phyloP scores from a whole-genome alignment of 1,284 basidiomycete species.

The Lentinula novae-zelandiae region DNA sequence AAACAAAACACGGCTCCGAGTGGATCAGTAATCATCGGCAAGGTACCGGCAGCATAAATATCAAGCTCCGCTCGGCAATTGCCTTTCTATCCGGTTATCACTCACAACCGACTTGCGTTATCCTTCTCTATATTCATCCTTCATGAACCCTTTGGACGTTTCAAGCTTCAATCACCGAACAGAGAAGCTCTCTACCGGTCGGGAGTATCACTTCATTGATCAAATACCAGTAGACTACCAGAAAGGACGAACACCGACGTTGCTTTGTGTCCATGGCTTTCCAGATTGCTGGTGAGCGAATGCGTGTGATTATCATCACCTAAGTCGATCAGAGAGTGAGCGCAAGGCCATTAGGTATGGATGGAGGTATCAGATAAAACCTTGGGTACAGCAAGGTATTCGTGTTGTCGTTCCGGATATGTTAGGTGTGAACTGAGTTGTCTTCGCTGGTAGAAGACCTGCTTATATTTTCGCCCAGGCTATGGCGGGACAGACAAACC shows the following conservation, averaged over 20 bases:
- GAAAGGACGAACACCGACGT: constrained; percentile 36
- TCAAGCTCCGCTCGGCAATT: background rate
- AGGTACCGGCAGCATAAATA: background rate
- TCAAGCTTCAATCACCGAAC: constrained; percentile 49
- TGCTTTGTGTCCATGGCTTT: constrained; percentile 73
- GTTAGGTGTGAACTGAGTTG: constrained; percentile 47
- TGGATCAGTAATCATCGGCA: background rate
- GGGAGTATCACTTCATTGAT: constrained; percentile 66
- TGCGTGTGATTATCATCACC: background rate
- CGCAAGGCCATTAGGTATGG: constrained; percentile 49
- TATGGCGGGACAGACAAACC: constrained; percentile 71
- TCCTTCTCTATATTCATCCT: background rate
- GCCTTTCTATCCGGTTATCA: background rate
- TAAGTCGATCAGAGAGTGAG: background rate
- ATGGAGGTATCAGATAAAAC: constrained; percentile 66
- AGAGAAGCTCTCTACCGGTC: constrained; percentile 50
- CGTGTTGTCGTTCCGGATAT: constrained; percentile 71
- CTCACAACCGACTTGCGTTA: background rate
- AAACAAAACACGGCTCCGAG: constrained; percentile 1
- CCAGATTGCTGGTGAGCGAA: constrained; percentile 57
- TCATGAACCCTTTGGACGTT: constrained; percentile 49
- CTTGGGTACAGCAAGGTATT: constrained; percentile 59
- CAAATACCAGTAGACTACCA: constrained; percentile 45
- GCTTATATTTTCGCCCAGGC: constrained; percentile 37
- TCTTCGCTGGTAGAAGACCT: constrained; percentile 33